These are phyloP conservation scores for Leishmania martiniquensis DNA, from an alignment of 208 protist species.

Conservation along the genomic window DNA sequence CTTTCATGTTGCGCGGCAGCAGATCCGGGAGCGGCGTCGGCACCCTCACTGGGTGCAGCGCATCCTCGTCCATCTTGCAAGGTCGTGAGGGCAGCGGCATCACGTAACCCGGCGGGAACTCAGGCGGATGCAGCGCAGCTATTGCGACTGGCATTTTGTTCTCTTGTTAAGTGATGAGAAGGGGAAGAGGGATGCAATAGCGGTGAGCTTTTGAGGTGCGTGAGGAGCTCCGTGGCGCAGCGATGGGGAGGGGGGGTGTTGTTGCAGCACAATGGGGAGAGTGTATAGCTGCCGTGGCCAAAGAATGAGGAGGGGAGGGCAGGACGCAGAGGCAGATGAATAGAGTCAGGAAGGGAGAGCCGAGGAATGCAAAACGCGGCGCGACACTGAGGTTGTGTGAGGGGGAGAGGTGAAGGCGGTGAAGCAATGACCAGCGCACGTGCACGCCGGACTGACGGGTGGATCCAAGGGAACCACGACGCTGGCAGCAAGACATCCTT, in stretches of 20 bases:
- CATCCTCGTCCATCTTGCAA: slow-evolving; percentile 49
- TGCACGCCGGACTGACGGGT: neutral
- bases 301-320: neutral
- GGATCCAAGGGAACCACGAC: neutral
- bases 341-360: neutral
- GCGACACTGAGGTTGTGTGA: neutral
- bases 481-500: neutral
- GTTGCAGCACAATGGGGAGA: no score
- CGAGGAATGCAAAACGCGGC: neutral
- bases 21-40: slow-evolving; percentile 72
- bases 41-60: slow-evolving; percentile 56
- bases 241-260: neutral
- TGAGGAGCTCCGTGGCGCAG: neutral
- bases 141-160: neutral
- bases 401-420: neutral
- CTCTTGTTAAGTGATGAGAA: neutral
- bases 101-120: slow-evolving; percentile 50
- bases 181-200: neutral
- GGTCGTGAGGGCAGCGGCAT: slow-evolving; percentile 44
- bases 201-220: neutral
- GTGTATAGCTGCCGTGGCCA: neutral
- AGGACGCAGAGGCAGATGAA: neutral
- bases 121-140: slow-evolving; percentile 30
- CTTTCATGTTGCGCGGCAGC: slow-evolving; percentile 69
- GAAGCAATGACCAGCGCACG: neutral